These are phyloP conservation scores for Paraurostyla sp. DNA, from an alignment of 73 alveolate species.

Conservation along the genomic window DNA sequence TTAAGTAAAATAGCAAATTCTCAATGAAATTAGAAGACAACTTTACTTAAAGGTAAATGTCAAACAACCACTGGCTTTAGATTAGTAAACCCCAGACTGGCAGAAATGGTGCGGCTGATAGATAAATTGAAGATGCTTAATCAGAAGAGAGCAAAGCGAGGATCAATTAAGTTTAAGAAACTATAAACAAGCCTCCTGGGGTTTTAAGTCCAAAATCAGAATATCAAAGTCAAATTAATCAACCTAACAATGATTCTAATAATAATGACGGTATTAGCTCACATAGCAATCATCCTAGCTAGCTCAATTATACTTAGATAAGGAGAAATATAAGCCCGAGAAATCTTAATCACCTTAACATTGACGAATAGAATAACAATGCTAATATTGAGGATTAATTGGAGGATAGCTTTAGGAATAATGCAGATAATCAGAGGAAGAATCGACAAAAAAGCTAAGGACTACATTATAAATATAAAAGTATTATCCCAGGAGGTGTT, in stretches of 20 bases:
- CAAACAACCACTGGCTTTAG: too few species aligned
- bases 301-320: not conserved
- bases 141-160: conserved; percentile 14
- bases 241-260: too few species aligned
- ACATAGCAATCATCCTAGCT: not conserved
- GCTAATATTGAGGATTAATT: conserved; percentile 1
- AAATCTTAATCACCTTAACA: not conserved
- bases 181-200: not conserved
- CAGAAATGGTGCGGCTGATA: not conserved
- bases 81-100: conserved; percentile 22
- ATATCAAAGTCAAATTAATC: too few species aligned
- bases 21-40: not conserved
- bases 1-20: too few species aligned
- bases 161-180: not conserved
- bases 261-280: conserved; percentile 35
- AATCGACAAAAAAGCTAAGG: not conserved
- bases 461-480: conserved; percentile 13
- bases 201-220: conserved; percentile 2
- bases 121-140: not conserved
- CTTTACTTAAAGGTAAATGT: too few species aligned
- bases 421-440: not conserved
- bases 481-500: not conserved
- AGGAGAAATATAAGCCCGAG: conserved; percentile 7
- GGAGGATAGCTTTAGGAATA: too few species aligned
- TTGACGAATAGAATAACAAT: not conserved